Conservation (phyloP, 768 basidiomycete species). For the Leucocoprinus birnbaumii region DNA sequence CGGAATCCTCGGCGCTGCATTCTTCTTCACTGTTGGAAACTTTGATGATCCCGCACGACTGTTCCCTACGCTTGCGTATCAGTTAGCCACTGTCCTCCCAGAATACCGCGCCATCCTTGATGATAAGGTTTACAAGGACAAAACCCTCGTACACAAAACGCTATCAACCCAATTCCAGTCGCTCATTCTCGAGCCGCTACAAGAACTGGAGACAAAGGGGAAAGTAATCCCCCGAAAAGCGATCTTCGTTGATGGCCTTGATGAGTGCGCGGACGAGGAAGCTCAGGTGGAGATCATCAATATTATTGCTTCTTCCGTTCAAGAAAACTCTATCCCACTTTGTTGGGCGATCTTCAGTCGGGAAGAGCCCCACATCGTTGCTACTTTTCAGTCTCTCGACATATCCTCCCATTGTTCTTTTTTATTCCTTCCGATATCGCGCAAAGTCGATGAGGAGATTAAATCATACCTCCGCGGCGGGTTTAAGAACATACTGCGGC, state of each 20-base stretch:
- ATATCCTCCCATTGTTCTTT: background rate
- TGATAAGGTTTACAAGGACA: background rate
- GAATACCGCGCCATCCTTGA: background rate
- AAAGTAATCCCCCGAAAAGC: background rate
- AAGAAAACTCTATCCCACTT: background rate
- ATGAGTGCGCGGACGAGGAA: background rate
- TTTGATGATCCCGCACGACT: background rate
- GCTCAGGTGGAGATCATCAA: conserved; percentile 1
- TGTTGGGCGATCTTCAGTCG: conserved; percentile 4
- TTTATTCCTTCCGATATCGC: background rate
- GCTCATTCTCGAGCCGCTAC: background rate
- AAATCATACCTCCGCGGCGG: conserved; percentile 2
- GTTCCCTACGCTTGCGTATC: conserved; percentile 7
- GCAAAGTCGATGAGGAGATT: background rate
- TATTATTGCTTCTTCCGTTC: background rate
- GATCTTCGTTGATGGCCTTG: background rate
- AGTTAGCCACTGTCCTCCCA: background rate
- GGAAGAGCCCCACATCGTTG: background rate
- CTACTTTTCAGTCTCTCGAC: background rate
- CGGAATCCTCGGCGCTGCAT: conserved; percentile 2
- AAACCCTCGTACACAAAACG: background rate
- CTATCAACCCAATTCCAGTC: background rate
- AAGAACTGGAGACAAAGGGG: background rate
- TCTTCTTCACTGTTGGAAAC: background rate
- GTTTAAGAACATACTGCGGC: conserved; percentile 2